Evolutionary conservation across 2,329 filamentous ascomycete genomes (phyloP).

Genomic region (Clonostachys solani): DNA sequence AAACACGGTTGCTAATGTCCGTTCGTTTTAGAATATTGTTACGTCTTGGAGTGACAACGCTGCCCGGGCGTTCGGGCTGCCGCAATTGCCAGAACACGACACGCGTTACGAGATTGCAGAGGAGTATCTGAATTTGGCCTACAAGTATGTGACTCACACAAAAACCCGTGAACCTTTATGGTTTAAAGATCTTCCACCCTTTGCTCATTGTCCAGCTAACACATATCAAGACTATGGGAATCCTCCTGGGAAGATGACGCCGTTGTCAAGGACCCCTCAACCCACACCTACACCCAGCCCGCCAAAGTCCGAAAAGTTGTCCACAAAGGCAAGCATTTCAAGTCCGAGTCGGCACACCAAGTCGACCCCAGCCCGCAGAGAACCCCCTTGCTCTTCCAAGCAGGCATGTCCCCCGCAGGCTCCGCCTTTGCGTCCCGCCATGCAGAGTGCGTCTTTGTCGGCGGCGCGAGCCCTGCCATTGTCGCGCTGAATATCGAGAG

Average conservation of each 20-base stretch:
- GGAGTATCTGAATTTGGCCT: slow-evolving; percentile 57
- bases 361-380: slow-evolving; percentile 52
- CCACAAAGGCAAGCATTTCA: slow-evolving; percentile 53
- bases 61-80: slow-evolving; percentile 57
- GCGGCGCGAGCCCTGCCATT: slow-evolving; percentile 37
- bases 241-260: slow-evolving; percentile 40
- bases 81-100: slow-evolving; percentile 55
- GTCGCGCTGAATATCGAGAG: slow-evolving; percentile 42
- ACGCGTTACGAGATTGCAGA: slow-evolving; percentile 57
- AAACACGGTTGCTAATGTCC: neutral
- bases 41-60: slow-evolving; percentile 47
- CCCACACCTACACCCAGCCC: slow-evolving; percentile 54
- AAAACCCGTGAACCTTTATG: slow-evolving; percentile 13
- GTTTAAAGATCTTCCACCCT: neutral
- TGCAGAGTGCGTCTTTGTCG: slow-evolving; percentile 58
- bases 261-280: slow-evolving; percentile 44
- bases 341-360: slow-evolving; percentile 35
- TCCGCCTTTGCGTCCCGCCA: slow-evolving; percentile 52
- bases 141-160: slow-evolving; percentile 41
- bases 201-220: neutral
- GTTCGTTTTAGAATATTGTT: slow-evolving; percentile 48
- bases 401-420: slow-evolving; percentile 54
- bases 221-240: slow-evolving; percentile 57
- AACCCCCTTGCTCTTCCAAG: slow-evolving; percentile 54
- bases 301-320: slow-evolving; percentile 56